Evolutionary conservation across 371 early-diverging fungal species (phyloP), one percentile per base, ranked within the genome.

Genomic region (Actinomucor elegans): DNA sequence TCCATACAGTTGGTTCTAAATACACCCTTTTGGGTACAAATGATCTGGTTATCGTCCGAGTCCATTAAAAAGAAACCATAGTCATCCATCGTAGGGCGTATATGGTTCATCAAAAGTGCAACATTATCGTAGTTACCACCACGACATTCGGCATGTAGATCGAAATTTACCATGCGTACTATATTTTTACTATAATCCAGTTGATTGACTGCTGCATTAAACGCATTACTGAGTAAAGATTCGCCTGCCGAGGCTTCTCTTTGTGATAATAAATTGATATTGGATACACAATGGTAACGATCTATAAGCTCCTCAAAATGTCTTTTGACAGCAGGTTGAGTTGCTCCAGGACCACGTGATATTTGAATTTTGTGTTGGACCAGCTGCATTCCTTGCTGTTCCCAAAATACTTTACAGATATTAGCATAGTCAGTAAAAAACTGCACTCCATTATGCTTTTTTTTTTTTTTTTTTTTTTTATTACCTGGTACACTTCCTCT

Each of bases 1-100:
- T 99, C 99, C 61, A 99, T 75, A 62, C 99, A 99, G 59, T 99
- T 99, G 1, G 94, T 93, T 2, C 97, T 79, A 54, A 94, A 84
- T 1, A 92, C 87, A 6, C 95, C 96, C 4, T 79, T 72, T 59
- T 97, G 97, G 3, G 64, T 64, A 26, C 67, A 71, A 9, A 91
- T 63, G 1, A 89, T 72, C 6, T 58, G 64, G 31, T 79, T 78
- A 17, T 75, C 74, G 8, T 75, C 79, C 5, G 70, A 66, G 49
- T 90, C 88, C 45, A 81, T 73, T 14, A 86, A 48, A 55, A 87
- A 93, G 66, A 81, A 93, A 8, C 84, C 85, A 65, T 75, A 88
- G 20, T 66, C 46, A 23, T 81, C 81, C 21, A 88, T 42, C 2
- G 64, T 63, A 1, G 49, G 49, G 5, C 67, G 55, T 15, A 92